Conservation (phyloP, 148 eudicot species). For the Fagopyrum esculentum region DNA sequence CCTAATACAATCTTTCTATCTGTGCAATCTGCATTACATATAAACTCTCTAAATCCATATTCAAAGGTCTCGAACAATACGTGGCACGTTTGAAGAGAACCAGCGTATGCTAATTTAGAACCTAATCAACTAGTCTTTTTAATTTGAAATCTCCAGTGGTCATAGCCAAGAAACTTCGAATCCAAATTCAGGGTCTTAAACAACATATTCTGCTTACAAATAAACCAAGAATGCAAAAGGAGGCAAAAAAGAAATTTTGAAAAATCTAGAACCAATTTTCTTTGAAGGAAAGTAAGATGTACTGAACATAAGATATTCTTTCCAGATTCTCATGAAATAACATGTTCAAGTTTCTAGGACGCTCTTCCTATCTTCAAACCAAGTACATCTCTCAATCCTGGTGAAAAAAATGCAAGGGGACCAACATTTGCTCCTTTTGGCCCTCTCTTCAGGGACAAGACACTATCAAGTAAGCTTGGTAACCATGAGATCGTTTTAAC, state of each 20-base stretch:
- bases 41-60: neutral
- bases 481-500: neutral
- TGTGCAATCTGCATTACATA: too few species aligned
- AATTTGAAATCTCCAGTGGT: neutral
- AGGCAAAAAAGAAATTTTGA: neutral
- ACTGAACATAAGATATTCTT: neutral
- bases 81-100: neutral
- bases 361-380: neutral
- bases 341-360: neutral
- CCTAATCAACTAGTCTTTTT: neutral
- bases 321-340: neutral
- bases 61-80: neutral
- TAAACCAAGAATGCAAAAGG: neutral
- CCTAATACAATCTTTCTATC: too few species aligned
- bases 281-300: neutral
- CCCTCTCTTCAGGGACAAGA: neutral
- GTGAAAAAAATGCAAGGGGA: neutral
- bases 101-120: neutral
- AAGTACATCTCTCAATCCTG: neutral
- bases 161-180: neutral
- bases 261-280: neutral
- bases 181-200: constrained; percentile 2
- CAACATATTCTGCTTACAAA: neutral
- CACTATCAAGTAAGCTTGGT: neutral
- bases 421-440: neutral